Evolutionary conservation across 768 basidiomycete genomes (phyloP), one percentile per base, ranked within the genome.

Genomic region (Vararia minispora): DNA sequence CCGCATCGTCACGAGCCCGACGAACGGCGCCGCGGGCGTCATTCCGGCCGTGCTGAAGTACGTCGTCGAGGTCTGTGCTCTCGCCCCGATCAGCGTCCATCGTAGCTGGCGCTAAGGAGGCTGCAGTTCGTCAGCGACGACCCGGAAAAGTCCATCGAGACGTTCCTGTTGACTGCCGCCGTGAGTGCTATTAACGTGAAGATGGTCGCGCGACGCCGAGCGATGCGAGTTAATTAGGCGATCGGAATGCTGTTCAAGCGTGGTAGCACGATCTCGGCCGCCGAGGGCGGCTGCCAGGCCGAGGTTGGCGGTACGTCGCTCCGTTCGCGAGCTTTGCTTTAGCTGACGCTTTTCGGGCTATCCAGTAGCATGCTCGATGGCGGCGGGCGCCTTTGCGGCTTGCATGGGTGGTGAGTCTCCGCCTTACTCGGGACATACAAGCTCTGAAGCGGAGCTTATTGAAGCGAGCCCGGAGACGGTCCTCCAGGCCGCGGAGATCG

Each of bases 221-320:
- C 18, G 24, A 35, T 28, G 29, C 28, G 17, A 45, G 37, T 42
- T 45, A 29, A 36, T 33, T 13, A 86, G 83, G 83, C 91, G 7
- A 62, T 94, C 37, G 90, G 92, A 12, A 95, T 95, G 91, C 64
- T 95, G 23, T 94, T 90, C 66, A 97, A 98, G 57, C 76, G 92
- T 42, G 90, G 91, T n/a, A 89, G 88, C 45, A 94, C 92, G 2
- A 95, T 97, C 35, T 87, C 84, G 33, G 92, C 92, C 11, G 91
- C 94, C 0, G 94, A 98, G 60, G 92, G 92, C 14, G 90, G 79
- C 9, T 94, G 90, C 57, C 87, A 90, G 62, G 90, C 90, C 14
- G 90, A 94, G 63, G 92, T 98, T 4, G 92, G 92, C 56, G 83
- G 83, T 82, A 52, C 22, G 63, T 51, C 28, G 14, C 24, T 27